phyloP scores from a whole-genome alignment of 306 rosid genomes.

The Begonia masoniana region DNA sequence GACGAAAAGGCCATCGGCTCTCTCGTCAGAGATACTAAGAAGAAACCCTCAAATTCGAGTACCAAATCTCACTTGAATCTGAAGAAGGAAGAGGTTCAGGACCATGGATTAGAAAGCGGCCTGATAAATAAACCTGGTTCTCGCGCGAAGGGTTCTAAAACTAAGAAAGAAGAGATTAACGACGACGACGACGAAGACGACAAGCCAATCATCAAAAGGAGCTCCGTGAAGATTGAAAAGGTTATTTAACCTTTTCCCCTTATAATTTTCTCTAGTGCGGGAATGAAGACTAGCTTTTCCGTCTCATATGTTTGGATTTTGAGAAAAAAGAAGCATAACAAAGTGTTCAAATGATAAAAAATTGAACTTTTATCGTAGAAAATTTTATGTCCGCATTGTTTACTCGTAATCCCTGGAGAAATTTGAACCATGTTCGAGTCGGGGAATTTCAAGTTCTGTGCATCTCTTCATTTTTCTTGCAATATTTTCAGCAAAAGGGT shows the following conservation, averaged over 20 bases:
- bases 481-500: too few species aligned
- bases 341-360: too few species aligned
- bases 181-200: constrained; percentile 8
- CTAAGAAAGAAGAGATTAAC: constrained; percentile 31
- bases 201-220: constrained; percentile 12
- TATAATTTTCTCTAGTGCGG: not conserved
- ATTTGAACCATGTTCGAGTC: too few species aligned
- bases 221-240: constrained; percentile 7
- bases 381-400: too few species aligned
- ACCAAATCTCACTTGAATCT: not conserved
- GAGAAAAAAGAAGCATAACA: too few species aligned
- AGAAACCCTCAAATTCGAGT: too few species aligned
- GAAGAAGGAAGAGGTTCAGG: constrained; percentile 23
- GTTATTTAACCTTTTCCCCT: not conserved
- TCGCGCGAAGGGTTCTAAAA: constrained; percentile 17
- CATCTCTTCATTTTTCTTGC: too few species aligned
- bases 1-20: too few species aligned
- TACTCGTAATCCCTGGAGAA: too few species aligned
- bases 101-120: constrained; percentile 7
- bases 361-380: too few species aligned
- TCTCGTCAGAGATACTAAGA: too few species aligned
- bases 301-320: not conserved
- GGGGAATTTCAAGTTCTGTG: too few species aligned
- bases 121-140: constrained; percentile 7
- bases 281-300: not conserved